These are phyloP conservation scores for Zangia roseola DNA, from an alignment of 768 basidiomycete species.

Conservation along the genomic window DNA sequence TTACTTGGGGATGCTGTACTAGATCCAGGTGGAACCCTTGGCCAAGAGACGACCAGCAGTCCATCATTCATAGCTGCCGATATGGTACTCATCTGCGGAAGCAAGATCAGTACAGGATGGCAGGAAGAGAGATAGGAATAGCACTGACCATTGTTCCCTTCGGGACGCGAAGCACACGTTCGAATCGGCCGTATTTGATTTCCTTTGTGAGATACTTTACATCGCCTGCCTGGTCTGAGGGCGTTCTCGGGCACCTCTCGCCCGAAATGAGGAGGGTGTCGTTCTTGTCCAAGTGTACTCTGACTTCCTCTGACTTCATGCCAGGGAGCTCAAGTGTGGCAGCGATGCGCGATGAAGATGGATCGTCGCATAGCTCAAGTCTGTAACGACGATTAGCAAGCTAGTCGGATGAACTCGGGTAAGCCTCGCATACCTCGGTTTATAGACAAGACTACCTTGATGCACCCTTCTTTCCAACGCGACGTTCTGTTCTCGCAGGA, in stretches of 20 bases:
- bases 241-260: slow-evolving; percentile 22
- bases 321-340: slow-evolving; percentile 43
- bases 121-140: background rate
- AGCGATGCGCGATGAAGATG: slow-evolving; percentile 29
- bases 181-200: slow-evolving; percentile 41
- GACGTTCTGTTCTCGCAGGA: slow-evolving; percentile 20
- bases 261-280: slow-evolving; percentile 36
- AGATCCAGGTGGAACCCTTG: slow-evolving; percentile 23
- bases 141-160: slow-evolving; percentile 35
- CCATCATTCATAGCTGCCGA: slow-evolving; percentile 41
- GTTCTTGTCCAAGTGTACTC: slow-evolving; percentile 32
- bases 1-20: slow-evolving; percentile 11
- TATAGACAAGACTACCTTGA: slow-evolving; percentile 32
- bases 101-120: slow-evolving; percentile 1
- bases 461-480: slow-evolving; percentile 21
- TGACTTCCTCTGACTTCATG: slow-evolving; percentile 35
- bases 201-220: slow-evolving; percentile 34
- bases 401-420: background rate
- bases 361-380: slow-evolving; percentile 41
- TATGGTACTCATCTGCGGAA: slow-evolving; percentile 34
- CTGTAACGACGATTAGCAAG: slow-evolving; percentile 24
- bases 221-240: slow-evolving; percentile 15
- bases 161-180: slow-evolving; percentile 37
- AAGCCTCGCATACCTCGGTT: slow-evolving; percentile 27
- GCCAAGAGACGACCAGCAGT: slow-evolving; percentile 41